phyloP scores from a whole-genome alignment of 805 yeast species.

The Myxozyma neglecta region DNA sequence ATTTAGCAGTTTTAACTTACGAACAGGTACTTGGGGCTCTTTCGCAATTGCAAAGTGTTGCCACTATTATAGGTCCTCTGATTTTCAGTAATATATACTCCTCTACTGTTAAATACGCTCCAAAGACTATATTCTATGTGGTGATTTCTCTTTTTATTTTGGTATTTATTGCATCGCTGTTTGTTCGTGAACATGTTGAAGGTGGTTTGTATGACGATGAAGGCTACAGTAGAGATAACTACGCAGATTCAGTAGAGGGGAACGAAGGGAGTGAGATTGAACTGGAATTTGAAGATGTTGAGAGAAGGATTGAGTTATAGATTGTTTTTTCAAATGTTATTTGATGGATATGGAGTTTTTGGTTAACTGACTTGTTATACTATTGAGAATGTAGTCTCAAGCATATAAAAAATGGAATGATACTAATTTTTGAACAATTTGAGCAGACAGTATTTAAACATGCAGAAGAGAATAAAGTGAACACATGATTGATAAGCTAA shows the following conservation, averaged over 20 bases:
- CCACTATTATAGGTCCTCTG: conserved; percentile 24
- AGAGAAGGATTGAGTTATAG: not conserved
- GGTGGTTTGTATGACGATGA: conserved; percentile 29
- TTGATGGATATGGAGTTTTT: not conserved
- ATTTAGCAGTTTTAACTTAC: not conserved
- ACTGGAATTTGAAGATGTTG: not conserved
- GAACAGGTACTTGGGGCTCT: conserved; percentile 28
- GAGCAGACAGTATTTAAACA: too few relatives aligned
- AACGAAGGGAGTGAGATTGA: not conserved
- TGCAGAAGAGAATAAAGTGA: too few relatives aligned
- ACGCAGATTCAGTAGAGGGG: not conserved
- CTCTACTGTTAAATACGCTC: conserved; percentile 25
- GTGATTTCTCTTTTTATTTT: not conserved
- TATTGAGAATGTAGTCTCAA: too few relatives aligned
- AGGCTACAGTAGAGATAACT: not conserved
- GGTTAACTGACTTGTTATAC: not conserved
- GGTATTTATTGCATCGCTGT: conserved; percentile 8
- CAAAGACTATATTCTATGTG: conserved; percentile 21
- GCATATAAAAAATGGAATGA: too few relatives aligned
- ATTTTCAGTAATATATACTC: conserved; percentile 23
- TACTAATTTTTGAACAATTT: too few relatives aligned
- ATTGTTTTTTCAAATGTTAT: not conserved
- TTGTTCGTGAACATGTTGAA: conserved; percentile 12
- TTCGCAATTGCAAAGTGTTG: conserved; percentile 21
- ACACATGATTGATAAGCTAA: too few relatives aligned